Evolutionary conservation across 2,329 filamentous ascomycete genomes (phyloP), one percentile per base, ranked within the genome.

Genomic region (Sarocladiaceae sp.): DNA sequence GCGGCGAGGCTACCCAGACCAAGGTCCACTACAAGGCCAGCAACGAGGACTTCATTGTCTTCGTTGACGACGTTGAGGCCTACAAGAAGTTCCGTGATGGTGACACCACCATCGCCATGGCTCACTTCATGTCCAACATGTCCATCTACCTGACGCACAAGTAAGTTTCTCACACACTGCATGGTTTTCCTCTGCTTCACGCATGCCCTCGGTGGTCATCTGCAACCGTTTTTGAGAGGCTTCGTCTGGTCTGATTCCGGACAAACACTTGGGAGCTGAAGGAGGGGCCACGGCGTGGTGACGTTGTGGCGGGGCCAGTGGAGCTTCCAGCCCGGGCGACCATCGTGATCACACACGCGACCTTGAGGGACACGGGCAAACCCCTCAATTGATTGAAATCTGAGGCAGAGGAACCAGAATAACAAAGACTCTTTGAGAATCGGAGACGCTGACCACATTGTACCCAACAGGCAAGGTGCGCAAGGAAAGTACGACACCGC

Each of bases 101-200:
- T 43, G 91, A 97, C 72, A 82, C 79, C 60, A 82, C 77, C 23
- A 71, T 93, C 23, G 85, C 93, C 29, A 70, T 97, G 39, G 77
- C 86, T 2, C 82, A 96, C 58, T 90, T 98, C 46, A 77, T 97
- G 45, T 88, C 83, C 47, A 76, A 85, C 6, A 97, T 88, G 75
- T 87, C 95, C 75, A 74, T 98, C 59, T 95, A 95, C 59, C 72
- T 85, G 33, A 95, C 89, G 27, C 86, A 94, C 72, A 85, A 83
- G 90, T 96, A 76, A 70, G 85, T 72, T 39, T 42, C 5, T 19
- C n/a, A 6, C 35, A 31, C 3, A 32, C 32, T 16, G 23, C 10
- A 11, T 9, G 7, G 7, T 13, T 29, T 29, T 29, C 26, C 7
- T 13, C 13, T 29, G 26, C 26, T 29, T 29, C 26, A 29, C 7